These are phyloP conservation scores for Colletotrichum kahawae DNA, from an alignment of 2,329 filamentous ascomycete species.

Conservation along the genomic window DNA sequence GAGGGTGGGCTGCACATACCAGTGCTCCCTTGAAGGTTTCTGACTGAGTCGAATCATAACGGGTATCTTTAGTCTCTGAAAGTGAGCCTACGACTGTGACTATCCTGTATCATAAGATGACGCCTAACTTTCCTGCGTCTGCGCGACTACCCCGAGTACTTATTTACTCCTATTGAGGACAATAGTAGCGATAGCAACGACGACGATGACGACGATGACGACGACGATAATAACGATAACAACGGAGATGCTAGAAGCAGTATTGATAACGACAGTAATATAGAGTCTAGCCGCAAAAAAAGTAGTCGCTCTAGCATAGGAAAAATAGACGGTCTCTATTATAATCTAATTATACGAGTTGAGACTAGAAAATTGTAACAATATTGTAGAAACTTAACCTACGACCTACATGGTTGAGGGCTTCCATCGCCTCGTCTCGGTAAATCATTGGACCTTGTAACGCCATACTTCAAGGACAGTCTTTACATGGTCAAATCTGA, in stretches of 20 bases:
- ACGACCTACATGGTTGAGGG: no score
- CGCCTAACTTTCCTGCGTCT: no score
- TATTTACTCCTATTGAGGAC: no score
- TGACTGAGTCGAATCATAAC: not conserved
- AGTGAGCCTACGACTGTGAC: not conserved
- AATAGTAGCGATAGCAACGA: no score
- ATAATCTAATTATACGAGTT: not conserved
- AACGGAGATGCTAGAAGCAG: no score
- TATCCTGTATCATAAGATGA: not conserved
- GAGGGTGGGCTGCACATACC: not conserved
- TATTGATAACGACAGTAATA: no score
- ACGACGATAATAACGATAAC: no score
- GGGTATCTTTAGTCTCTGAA: not conserved
- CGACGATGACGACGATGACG: no score
- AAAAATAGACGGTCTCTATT: no score
- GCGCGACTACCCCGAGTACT: no score
- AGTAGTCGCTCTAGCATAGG: no score
- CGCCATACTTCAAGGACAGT: not conserved
- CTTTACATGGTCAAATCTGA: not conserved
- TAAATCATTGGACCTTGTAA: not conserved
- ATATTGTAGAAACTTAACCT: not conserved
- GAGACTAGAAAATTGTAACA: accelerated
- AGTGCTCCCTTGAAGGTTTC: not conserved
- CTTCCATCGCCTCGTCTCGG: not conserved
- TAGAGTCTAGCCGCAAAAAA: no score